Conservation (phyloP, 768 basidiomycete genomes). For the Suillus subalutaceus region DNA sequence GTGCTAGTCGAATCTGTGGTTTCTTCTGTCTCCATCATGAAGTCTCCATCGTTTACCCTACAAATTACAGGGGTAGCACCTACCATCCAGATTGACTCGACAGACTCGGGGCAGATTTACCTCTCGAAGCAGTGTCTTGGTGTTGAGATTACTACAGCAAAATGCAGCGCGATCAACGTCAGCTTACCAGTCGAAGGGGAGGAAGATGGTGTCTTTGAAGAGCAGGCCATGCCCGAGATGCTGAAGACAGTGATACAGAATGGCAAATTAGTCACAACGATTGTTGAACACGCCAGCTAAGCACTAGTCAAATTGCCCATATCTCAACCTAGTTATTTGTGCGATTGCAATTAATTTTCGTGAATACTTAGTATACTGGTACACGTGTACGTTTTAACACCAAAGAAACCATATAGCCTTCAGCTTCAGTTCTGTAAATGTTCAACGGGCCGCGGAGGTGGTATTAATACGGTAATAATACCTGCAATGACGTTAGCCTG, state of each 20-base stretch:
- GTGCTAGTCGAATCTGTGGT: constrained; percentile 91
- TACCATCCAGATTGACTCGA: constrained; percentile 91
- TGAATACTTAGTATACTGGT: background rate
- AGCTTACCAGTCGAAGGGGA: constrained; percentile 84
- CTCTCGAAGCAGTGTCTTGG: constrained; percentile 80
- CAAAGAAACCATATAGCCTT: background rate
- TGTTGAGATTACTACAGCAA: constrained; percentile 90
- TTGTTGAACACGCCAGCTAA: constrained; percentile 84
- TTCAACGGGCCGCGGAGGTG: too few species aligned
- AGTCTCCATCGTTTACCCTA: constrained; percentile 89
- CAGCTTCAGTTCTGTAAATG: background rate
- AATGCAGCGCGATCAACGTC: constrained; percentile 92
- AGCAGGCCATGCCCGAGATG: constrained; percentile 95
- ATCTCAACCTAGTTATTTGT: constrained; percentile 1
- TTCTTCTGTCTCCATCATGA: constrained; percentile 86
- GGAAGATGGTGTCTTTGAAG: constrained; percentile 90
- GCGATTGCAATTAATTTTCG: background rate
- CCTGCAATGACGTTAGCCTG: background rate
- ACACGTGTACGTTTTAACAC: background rate
- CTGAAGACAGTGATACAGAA: constrained; percentile 78
- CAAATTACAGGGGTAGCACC: constrained; percentile 91
- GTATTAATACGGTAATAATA: too few species aligned
- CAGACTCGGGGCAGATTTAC: constrained; percentile 94
- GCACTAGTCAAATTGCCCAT: background rate
- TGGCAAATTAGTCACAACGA: constrained; percentile 85